A percentile compares a stretch with the other conserved stretches of the same genome.
phyloP scores from a whole-genome alignment of 371 early-diverging fungal genomes.

The Chytridium lagenaria region DNA sequence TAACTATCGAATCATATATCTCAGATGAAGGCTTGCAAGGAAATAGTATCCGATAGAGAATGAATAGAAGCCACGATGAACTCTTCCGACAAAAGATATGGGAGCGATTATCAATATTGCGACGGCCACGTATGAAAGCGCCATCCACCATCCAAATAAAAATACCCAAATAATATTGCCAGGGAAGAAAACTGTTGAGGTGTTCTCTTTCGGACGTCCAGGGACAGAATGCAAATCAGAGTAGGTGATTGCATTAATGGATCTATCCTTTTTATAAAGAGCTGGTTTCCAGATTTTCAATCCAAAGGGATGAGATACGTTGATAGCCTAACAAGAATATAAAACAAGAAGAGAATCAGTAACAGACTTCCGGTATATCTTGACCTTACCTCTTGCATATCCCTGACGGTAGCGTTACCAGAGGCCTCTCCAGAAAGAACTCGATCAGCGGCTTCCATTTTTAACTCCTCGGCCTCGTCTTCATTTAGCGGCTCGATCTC shows the following conservation, averaged over 20 bases:
- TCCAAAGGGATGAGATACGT: conserved; percentile 85
- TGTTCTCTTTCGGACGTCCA: conserved; percentile 3
- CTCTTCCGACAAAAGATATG: conserved; percentile 38
- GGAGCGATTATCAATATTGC: conserved; percentile 42
- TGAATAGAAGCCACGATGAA: neutral
- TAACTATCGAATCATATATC: conserved; percentile 8
- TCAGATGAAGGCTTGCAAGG: neutral
- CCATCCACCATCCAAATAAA: conserved; percentile 89
- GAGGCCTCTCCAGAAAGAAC: conserved; percentile 20
- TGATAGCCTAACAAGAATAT: conserved; percentile 53
- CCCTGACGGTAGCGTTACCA: conserved; percentile 31
- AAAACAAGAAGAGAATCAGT: neutral
- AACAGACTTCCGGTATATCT: neutral
- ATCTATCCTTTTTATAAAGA: conserved; percentile 91
- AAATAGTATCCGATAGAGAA: neutral
- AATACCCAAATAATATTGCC: conserved; percentile 90
- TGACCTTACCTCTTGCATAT: conserved; percentile 32
- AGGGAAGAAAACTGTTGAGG: conserved; percentile 58
- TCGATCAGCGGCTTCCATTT: conserved; percentile 32
- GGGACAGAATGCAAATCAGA: conserved; percentile 76
- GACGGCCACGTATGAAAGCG: conserved; percentile 61
- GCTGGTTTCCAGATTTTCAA: conserved; percentile 97
- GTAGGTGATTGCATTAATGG: conserved; percentile 78
- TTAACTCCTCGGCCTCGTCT: conserved; percentile 17
- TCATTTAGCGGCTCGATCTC: neutral